Evolutionary conservation across 805 yeast genomes (phyloP).

Genomic region (Ogataea pignaliae): DNA sequence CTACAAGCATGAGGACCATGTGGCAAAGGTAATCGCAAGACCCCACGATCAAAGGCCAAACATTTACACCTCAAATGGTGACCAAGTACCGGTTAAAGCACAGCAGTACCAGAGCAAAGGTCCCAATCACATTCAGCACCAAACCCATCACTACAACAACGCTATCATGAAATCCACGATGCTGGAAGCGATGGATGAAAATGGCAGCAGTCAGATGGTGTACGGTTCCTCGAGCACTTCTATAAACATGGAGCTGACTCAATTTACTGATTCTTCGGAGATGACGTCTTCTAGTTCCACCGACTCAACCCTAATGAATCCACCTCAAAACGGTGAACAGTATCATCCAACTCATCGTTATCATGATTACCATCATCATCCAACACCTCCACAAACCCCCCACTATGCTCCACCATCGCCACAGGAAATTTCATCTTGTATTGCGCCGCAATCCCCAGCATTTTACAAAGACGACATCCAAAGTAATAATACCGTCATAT

Average conservation of each 20-base stretch:
- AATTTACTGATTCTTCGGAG: too few species aligned
- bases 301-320: too few species aligned
- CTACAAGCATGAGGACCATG: conserved; percentile 35
- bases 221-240: too few species aligned
- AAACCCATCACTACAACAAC: too few species aligned
- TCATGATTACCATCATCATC: neutral
- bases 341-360: too few species aligned
- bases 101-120: neutral
- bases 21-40: conserved; percentile 35
- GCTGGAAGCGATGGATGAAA: too few species aligned
- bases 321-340: too few species aligned
- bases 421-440: neutral
- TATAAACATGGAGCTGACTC: too few species aligned
- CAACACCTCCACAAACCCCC: neutral
- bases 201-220: too few species aligned
- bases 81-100: neutral
- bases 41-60: conserved; percentile 29
- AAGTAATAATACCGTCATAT: neutral
- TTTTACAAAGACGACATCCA: neutral
- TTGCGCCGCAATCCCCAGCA: neutral
- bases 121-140: neutral
- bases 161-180: too few species aligned
- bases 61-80: neutral
- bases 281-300: too few species aligned
- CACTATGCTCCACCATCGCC: neutral